Base-by-base conservation (phyloP, 768 basidiomycete species). In the Boletus sensibilis region DNA sequence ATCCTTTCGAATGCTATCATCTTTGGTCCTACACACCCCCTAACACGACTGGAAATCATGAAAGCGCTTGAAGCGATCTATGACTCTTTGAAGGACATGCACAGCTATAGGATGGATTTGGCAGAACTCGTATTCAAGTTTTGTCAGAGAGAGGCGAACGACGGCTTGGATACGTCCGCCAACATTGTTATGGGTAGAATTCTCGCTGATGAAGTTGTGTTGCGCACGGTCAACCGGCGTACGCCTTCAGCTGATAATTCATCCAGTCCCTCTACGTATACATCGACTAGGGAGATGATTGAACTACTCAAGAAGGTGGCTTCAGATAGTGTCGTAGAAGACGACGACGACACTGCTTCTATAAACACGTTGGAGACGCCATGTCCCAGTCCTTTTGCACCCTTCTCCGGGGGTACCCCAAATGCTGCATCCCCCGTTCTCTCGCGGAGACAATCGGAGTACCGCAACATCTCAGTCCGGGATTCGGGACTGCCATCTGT, bases 81-180 rank as follows among this genome's bases (percentile, higher is more conserved):
- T 62, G 81, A 85, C 14, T 81, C 80, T 31, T 78, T 92, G 38
- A 83, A 79, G 64, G 90, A 91, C 59, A 86, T 90, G 76, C 80
- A 78, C 33, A 72, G 74, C 12, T 89, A 91, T 67, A 78, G 90
- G 39, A 76, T 77, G 50, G 73, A 76, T 14, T 67, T 82, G 16
- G 78, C 76, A n/a, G 76, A 82, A 50, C 69, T 89, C 34, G 79
- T 89, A 1, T 78, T 81, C 68, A 74, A 76, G 42, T 80, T 82
- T 59, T 81, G 80, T 69, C 69, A 71, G 57, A 66, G 64, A 47
- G 72, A 74, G 47, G 68, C 64, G 16, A 69, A 65, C 25, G 70
- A 55, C 42, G 35, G 43, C 52, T 39, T 57, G 59, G 73, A 75
- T 52, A 66, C 67, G 23, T 54, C 58, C 1, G 63, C 69, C 37